A percentile compares a stretch with the other conserved stretches of the same genome.
These are phyloP conservation scores for Amanita brunnescens DNA, from an alignment of 768 basidiomycete species.

Conservation along the genomic window DNA sequence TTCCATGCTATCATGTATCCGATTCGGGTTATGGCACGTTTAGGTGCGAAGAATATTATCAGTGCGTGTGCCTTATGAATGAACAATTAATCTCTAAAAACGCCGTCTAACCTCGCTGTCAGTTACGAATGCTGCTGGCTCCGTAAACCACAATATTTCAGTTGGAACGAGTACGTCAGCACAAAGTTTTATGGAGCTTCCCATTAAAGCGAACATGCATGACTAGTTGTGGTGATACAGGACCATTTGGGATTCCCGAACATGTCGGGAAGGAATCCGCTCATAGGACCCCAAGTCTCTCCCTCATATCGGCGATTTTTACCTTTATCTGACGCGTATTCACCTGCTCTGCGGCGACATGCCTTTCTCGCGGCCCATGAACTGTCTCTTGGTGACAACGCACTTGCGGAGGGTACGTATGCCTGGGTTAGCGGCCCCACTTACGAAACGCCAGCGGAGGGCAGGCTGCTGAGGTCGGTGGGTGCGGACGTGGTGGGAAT, in stretches of 20 bases:
- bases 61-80: slow-evolving; percentile 30
- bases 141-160: slow-evolving; percentile 60
- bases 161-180: slow-evolving; percentile 68
- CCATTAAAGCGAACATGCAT: slow-evolving; percentile 1
- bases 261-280: slow-evolving; percentile 66
- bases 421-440: slow-evolving; percentile 90
- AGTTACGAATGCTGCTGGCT: slow-evolving; percentile 90
- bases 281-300: slow-evolving; percentile 63
- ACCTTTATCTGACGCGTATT: slow-evolving; percentile 80
- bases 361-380: slow-evolving; percentile 65
- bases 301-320: slow-evolving; percentile 65
- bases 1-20: slow-evolving; percentile 68
- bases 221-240: slow-evolving; percentile 71
- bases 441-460: slow-evolving; percentile 86
- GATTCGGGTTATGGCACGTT: slow-evolving; percentile 65
- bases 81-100: background rate
- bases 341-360: slow-evolving; percentile 55
- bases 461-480: slow-evolving; percentile 58
- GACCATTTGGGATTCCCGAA: slow-evolving; percentile 82
- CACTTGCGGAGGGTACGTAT: slow-evolving; percentile 75
- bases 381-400: slow-evolving; percentile 42
- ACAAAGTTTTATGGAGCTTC: background rate
- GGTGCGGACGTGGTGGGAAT: slow-evolving; percentile 92
- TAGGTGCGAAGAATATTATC: slow-evolving; percentile 70
- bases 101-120: background rate